Base-by-base conservation (phyloP, 306 rosid species). In the Dalbergia cultrata region DNA sequence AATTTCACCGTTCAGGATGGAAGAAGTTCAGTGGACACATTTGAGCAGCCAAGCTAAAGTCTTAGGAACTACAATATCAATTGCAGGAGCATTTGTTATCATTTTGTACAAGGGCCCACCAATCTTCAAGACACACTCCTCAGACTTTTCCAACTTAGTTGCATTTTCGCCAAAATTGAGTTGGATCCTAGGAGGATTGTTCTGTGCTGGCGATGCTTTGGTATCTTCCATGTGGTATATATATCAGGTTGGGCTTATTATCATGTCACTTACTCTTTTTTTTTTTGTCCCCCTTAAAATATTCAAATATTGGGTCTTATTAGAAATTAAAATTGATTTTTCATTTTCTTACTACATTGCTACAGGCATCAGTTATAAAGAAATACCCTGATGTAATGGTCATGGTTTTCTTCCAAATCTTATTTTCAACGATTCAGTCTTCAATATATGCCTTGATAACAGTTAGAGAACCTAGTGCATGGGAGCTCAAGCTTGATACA, bases 101-200 rank as follows among this genome's bases (percentile, higher is more conserved):
- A 89, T 74, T 69, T 60, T 86, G 3, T 89, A 89, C 84, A 82
- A 87, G 50, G 90, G 92, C 16, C 84, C 82, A 64, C 68, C 81
- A 17, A 44, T 89, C 60, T 44, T 86, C 31, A 67, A 52, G 50
- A 34, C 35, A 22, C 56, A 31, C 22, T 74, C 60, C 3, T 58
- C 61, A 17, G 3, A 13, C 67, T 73, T 59, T 17, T 14, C n/a
- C 7, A 35, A 17, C 44, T 39, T 17, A 49, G 62, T 72, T 52
- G 71, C 70, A 64, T 68, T 43, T 60, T 74, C 75, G 21, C 53
- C 85, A 60, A 68, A 81, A 9, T 49, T 17, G 3, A 78, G 68
- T 14, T 85, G 88, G 88, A 72, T 81, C 43, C 45, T 85, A 67
- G 88, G 88, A 52, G 88, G 83, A 22, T 67, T 85, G 12, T 73